Evolutionary conservation across 257 asterid species (phyloP).

Genomic region (Solanum lycopersicoides): DNA sequence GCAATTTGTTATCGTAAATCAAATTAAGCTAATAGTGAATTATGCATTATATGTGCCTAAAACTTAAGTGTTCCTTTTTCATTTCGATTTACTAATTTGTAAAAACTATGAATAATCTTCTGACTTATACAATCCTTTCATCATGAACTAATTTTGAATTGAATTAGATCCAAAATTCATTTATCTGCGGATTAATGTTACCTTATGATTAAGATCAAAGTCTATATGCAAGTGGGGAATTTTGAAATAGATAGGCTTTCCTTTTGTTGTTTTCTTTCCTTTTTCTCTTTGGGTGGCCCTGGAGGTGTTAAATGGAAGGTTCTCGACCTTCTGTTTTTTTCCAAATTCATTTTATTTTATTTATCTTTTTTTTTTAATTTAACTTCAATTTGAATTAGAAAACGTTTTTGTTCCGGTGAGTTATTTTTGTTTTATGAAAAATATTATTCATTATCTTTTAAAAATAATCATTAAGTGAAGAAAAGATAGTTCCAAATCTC

Average conservation of each 20-base stretch:
- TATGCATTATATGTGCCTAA: not conserved
- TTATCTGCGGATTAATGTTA: not conserved
- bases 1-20: not conserved
- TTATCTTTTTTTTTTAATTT: no score
- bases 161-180: no score
- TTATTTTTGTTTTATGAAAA: no score
- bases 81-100: no score
- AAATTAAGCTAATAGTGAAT: not conserved
- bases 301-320: not conserved
- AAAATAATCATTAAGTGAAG: not conserved
- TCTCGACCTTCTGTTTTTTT: not conserved
- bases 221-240: not conserved
- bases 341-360: not conserved
- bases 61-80: not conserved
- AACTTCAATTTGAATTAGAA: not conserved
- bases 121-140: not conserved
- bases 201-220: not conserved
- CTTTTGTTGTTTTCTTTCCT: not conserved
- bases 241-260: not conserved
- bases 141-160: not conserved
- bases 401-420: not conserved
- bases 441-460: no score
- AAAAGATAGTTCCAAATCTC: no score
- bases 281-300: not conserved
- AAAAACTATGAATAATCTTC: not conserved